Evolutionary conservation across 1,284 basidiomycete species (phyloP), one percentile per base, ranked within the genome.

Genomic region (Tilletia caries): DNA sequence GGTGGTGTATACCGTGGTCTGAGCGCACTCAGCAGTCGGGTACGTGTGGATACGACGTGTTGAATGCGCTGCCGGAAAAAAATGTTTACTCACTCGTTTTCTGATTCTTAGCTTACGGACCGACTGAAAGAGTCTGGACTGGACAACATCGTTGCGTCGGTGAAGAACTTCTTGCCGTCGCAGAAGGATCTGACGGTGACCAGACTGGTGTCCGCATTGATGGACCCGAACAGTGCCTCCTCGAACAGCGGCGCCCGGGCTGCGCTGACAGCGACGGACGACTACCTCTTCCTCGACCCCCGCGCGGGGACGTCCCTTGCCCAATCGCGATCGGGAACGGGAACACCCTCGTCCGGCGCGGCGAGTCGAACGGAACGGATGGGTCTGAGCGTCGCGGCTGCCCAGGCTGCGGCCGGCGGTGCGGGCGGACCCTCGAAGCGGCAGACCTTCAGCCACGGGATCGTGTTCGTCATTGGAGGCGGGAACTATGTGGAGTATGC

Each of bases 401-500:
- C 65, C 10, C 33, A 37, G 15, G 50, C 66, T 44, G 43, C 60
- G 33, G 69, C 73, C 18, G 70, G 70, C 3, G 65, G 64, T 72
- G 74, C 32, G 71, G 78, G 46, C 73, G 73, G 89, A 88, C 89
- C n/a, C 96, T 94, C 83, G 62, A 60, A 43, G 41, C 58, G 58
- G 18, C 58, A 62, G 54, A 54, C 43, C n/a, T 58, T 41, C 62
- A 86, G 87, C 20, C 95, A 98, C 75, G 90, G 91, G 20, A 89
- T 94, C 76, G 91, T 98, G 1, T 99, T 99, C 78, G 87, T 98
- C 18, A 95, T 98, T 0, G 96, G 96, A 3, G 96, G 96, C 3
- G 96, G 94, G 1, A 91, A 93, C 25, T 96, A 98, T 80, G 93
- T 98, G 67, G 96, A 99, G 85, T 97, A 95, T 79, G 92, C 93